Evolutionary conservation across 495 filamentous ascomycete species (phyloP), one percentile per base, ranked within the genome.

Genomic region (Ramalina intermedia): DNA sequence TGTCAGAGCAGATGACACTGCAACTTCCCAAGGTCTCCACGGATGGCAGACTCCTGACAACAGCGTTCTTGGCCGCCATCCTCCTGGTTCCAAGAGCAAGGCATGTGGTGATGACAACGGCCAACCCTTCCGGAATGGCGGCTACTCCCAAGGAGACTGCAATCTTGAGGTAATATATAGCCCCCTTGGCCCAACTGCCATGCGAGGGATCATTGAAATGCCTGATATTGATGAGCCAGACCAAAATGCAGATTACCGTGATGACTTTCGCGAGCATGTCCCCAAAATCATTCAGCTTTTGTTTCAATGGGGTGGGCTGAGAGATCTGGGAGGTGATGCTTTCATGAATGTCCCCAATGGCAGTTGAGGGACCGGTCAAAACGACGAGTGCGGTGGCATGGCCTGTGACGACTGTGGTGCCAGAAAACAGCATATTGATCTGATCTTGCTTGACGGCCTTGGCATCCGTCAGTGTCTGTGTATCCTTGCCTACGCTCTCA

Each of bases 1-100:
- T 99, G 69, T 99, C 93, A n/a, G 93, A 99, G 69, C 93, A 99
- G 61, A 99, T 94, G 47, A 99, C 88, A 60, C 91, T 96, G 73
- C 93, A 99, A 74, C 93, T 96, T 58, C 93, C 93, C 37, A 99
- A 70, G 11, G 93, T 99, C 66, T 99, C 93, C 49, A 98, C 91
- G 7, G 93, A 96, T 17, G 91, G 93, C 49, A 98, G 72, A 59
- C 86, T 96, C 58, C 91, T 76, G 41, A 98, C 91, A 35, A 98
- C 90, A 14, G 91, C 91, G 58, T 96, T 96, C 70, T 94, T 96
- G 35, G 87, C 85, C 23, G 91, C 93, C 91, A 98, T 98, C 70
- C 91, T 96, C 43, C 90, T 80, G 14, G 93, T 96, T 50, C 91
- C 91, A 21, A 98, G 73, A 53, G 91, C 91, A 45, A 98, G 69